phyloP scores from a whole-genome alignment of 108 stramenopile species.

The Cyclotella atomus region DNA sequence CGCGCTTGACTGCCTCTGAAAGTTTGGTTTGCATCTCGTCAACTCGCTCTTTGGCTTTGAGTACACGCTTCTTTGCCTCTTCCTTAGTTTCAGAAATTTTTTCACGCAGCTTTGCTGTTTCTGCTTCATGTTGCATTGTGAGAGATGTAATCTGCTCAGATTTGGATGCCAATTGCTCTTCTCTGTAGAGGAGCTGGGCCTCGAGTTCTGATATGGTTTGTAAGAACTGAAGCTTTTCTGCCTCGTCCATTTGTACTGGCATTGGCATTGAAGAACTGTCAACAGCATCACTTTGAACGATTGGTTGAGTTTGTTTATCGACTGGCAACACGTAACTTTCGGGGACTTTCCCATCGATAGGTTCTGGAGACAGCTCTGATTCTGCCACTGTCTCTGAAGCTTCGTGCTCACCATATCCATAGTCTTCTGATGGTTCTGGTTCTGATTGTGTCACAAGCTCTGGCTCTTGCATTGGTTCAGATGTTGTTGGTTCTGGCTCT shows the following conservation, averaged over 20 bases:
- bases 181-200: constrained; percentile 53
- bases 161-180: constrained; percentile 73
- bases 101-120: constrained; percentile 54
- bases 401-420: too few relatives aligned
- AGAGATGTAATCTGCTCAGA: constrained; percentile 66
- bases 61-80: constrained; percentile 77
- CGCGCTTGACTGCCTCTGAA: constrained; percentile 47
- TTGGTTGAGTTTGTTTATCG: not conserved
- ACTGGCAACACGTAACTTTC: too few relatives aligned
- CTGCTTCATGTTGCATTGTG: constrained; percentile 55
- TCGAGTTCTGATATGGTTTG: constrained; percentile 30
- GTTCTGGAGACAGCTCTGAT: not conserved
- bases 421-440: too few relatives aligned
- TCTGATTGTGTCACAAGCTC: too few relatives aligned
- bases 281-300: not conserved
- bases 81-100: constrained; percentile 74
- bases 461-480: too few relatives aligned
- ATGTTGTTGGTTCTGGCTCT: too few relatives aligned
- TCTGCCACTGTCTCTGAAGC: too few relatives aligned
- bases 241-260: constrained; percentile 21
- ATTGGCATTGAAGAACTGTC: not conserved
- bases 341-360: not conserved
- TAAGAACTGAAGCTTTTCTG: constrained; percentile 27
- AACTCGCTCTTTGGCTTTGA: constrained; percentile 71
- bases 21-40: constrained; percentile 61